Evolutionary conservation across 2,329 filamentous ascomycete species (phyloP).

Genomic region (Penicillium corylophilum): DNA sequence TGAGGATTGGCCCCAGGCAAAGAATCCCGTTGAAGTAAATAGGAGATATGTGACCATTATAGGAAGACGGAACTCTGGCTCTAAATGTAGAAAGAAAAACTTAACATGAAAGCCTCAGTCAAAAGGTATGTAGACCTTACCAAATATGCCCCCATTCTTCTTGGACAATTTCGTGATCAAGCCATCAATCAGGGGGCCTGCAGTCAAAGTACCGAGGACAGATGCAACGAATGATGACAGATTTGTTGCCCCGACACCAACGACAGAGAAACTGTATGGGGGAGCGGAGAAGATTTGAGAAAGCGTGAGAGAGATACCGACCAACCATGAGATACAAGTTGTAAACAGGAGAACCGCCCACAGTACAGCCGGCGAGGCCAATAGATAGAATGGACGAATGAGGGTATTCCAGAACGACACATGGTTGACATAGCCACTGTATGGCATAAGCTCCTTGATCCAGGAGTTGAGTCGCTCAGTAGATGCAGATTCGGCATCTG

Average conservation of each 20-base stretch:
- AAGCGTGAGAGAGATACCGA: constrained; percentile 31
- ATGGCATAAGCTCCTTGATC: constrained; percentile 33
- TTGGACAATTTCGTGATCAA: constrained; percentile 34
- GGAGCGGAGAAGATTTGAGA: constrained; percentile 40
- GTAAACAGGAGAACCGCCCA: constrained; percentile 44
- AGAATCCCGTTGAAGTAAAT: constrained; percentile 41
- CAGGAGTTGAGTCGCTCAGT: constrained; percentile 26
- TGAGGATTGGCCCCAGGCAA: constrained; percentile 35
- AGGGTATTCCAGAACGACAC: constrained; percentile 40
- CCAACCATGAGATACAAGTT: constrained; percentile 37
- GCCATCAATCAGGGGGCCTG: constrained; percentile 38
- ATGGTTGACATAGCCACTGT: constrained; percentile 41
- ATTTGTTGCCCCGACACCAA: constrained; percentile 35
- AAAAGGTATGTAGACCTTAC: constrained; percentile 5
- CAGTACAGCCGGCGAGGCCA: constrained; percentile 37
- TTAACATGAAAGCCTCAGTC: too few species aligned
- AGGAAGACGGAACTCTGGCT: constrained; percentile 43
- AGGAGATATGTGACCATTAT: constrained; percentile 37
- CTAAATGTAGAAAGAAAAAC: too few species aligned
- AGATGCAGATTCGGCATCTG: constrained; percentile 7
- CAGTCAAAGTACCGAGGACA: constrained; percentile 32
- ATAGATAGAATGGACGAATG: constrained; percentile 37
- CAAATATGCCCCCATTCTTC: constrained; percentile 38
- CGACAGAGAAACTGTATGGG: constrained; percentile 40
- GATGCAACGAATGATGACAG: constrained; percentile 36